Percentiles rank a stretch among this genome's conserved stretches.
These are phyloP conservation scores for Hibiscus syriacus DNA, from an alignment of 345 rosid genomes.

Conservation along the genomic window DNA sequence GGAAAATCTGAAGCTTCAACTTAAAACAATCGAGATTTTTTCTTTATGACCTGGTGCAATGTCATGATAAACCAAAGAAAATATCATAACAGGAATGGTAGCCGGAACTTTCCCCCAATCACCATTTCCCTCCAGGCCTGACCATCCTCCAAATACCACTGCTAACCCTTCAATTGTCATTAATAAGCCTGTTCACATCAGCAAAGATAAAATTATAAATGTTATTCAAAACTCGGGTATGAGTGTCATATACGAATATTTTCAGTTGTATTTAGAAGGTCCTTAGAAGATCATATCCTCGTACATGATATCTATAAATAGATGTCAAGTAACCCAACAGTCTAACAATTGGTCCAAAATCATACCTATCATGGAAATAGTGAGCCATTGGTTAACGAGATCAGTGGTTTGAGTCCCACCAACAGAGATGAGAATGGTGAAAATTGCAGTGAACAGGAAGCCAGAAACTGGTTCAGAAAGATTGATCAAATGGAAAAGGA, in stretches of 20 bases:
- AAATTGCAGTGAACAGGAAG: conserved; percentile 7
- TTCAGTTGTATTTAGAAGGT: no score
- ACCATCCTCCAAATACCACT: conserved; percentile 38
- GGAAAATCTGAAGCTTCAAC: neutral
- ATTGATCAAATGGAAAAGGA: conserved; percentile 41
- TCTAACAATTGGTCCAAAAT: neutral
- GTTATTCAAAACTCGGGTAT: neutral
- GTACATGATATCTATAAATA: no score
- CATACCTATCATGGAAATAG: conserved; percentile 57
- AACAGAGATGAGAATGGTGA: conserved; percentile 35
- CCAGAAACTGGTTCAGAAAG: conserved; percentile 38
- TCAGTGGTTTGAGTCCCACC: conserved; percentile 54
- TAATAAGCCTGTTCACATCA: conserved; percentile 35
- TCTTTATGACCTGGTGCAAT: conserved; percentile 39
- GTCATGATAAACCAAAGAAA: conserved; percentile 59
- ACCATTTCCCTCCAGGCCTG: conserved; percentile 36
- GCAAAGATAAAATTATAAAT: neutral
- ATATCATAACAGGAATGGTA: conserved; percentile 54
- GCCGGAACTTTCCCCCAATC: conserved; percentile 54
- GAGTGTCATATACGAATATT: no score
- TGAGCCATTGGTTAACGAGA: conserved; percentile 52
- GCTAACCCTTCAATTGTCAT: conserved; percentile 48
- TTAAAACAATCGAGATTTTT: neutral
- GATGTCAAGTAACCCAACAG: neutral
- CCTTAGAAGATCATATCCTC: no score